Evolutionary conservation across 768 basidiomycete species (phyloP).

Genomic region (Psilocybe subaeruginosa): DNA sequence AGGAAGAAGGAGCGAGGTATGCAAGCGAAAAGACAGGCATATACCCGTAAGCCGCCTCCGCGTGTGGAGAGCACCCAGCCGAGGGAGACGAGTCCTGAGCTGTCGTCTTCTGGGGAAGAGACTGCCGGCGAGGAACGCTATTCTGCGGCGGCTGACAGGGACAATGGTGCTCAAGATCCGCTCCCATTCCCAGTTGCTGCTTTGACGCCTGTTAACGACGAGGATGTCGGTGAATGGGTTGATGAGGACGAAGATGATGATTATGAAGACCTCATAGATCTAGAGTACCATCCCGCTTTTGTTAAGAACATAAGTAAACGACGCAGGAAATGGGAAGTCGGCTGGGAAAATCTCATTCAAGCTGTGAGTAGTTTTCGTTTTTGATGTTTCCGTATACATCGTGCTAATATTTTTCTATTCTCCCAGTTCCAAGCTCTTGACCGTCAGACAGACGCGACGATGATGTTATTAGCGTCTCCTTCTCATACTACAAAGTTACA

Average conservation of each 20-base stretch:
- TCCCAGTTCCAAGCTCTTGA: slow-evolving; percentile 76
- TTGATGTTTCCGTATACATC: neutral
- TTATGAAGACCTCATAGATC: slow-evolving; percentile 69
- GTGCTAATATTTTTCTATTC: neutral
- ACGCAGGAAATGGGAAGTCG: slow-evolving; percentile 70
- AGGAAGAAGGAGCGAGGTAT: slow-evolving; percentile 41
- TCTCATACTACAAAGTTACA: slow-evolving; percentile 73
- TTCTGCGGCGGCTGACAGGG: slow-evolving; percentile 8
- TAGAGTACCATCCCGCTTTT: slow-evolving; percentile 78
- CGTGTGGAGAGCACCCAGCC: slow-evolving; percentile 85
- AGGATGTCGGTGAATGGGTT: slow-evolving; percentile 64
- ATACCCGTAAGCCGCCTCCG: slow-evolving; percentile 64
- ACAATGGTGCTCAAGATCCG: slow-evolving; percentile 12
- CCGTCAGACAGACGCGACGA: slow-evolving; percentile 79
- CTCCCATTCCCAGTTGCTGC: slow-evolving; percentile 18
- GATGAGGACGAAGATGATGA: slow-evolving; percentile 75
- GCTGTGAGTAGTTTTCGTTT: slow-evolving; percentile 48
- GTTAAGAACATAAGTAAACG: slow-evolving; percentile 69
- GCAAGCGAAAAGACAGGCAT: slow-evolving; percentile 27
- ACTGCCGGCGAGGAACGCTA: slow-evolving; percentile 66
- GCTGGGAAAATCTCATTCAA: slow-evolving; percentile 76
- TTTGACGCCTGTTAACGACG: slow-evolving; percentile 18
- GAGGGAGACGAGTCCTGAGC: slow-evolving; percentile 79
- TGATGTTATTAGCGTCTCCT: slow-evolving; percentile 75
- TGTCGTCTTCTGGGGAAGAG: slow-evolving; percentile 76